These are phyloP conservation scores for Ceratocystis papillata DNA, from an alignment of 2,329 filamentous ascomycete species.

Conservation along the genomic window DNA sequence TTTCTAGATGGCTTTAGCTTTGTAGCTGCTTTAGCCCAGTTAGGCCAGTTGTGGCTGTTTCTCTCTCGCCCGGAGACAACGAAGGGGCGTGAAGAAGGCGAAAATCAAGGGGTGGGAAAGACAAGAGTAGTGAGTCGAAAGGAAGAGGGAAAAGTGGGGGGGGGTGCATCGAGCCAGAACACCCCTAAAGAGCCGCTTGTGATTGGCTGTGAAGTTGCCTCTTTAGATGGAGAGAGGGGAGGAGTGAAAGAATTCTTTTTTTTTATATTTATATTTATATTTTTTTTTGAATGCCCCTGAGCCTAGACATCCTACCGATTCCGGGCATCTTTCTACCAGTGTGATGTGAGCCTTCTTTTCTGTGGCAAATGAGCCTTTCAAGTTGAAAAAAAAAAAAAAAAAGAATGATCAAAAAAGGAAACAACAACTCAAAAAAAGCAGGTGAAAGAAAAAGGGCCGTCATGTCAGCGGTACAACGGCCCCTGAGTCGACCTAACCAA, in stretches of 20 bases:
- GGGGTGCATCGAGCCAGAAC: not conserved
- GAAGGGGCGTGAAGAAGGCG: not conserved
- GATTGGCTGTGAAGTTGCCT: not conserved
- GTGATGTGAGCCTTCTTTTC: not conserved
- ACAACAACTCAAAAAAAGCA: conserved; percentile 13
- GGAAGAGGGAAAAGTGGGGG: not conserved
- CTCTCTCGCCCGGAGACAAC: not conserved
- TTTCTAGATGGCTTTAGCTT: not conserved
- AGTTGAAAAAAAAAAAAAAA: not conserved
- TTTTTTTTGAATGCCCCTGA: not conserved
- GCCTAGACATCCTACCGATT: not conserved
- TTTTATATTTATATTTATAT: not conserved
- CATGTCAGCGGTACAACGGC: not conserved
- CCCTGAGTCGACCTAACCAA: not conserved
- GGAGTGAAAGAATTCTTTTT: not conserved
- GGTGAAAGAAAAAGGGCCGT: conserved; percentile 2
- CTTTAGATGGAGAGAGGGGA: not conserved
- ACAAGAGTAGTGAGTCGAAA: not conserved
- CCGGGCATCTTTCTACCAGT: not conserved
- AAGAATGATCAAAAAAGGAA: not conserved
- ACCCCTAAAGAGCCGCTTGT: not conserved
- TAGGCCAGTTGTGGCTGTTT: conserved; percentile 1
- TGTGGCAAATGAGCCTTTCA: conserved; percentile 1
- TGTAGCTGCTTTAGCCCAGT: conserved; percentile 1
- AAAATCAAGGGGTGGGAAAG: not conserved